Evolutionary conservation across 441 rosid species (phyloP), one percentile per base, ranked within the genome.

Genomic region (Metrosideros polymorpha): DNA sequence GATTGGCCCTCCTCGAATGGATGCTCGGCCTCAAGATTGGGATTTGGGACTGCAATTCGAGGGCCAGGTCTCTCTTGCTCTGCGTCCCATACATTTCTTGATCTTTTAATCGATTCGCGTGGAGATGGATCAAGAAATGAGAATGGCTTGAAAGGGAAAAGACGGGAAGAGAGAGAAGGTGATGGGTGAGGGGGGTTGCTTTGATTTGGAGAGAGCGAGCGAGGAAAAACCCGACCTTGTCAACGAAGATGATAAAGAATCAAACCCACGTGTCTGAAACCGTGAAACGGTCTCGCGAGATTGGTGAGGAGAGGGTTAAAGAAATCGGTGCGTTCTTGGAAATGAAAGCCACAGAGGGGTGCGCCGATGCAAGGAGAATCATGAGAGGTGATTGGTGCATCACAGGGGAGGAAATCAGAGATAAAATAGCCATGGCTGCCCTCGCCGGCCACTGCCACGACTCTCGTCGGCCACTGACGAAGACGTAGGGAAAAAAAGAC

Each of bases 21-120:
- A 97, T 97, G 90, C 98, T 97, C 10, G 96, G 99, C 89, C 99
- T 92, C 90, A 97, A 92, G 87, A 93, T 91, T 59, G 95, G 94
- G 86, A 95, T 89, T 91, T 95, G 98, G 25, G 95, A 89, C 89
- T 94, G 97, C 3, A 94, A 87, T 86, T 96, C 98, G 39, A 93
- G 86, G 29, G 96, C 89, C 55, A 95, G 66, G 84, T 96, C 98
- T 55, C 94, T 89, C 77, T 90, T 92, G 93, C 91, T 92, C 86
- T 92, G 93, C 83, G 95, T 90, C 71, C 95, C 93, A 86, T 91
- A 94, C 98, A 95, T 97, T 86, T 87, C 88, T 49, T 25, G 43
- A 43, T 12, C 50, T 19, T 49, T 54, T 77, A 86, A 86, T 32
- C 89, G 53, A 25, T 79, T 47, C 53, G 43, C 7, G 79, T 14